Conservation (phyloP, 164 flowering plant species). For the Stephania cephalantha region DNA sequence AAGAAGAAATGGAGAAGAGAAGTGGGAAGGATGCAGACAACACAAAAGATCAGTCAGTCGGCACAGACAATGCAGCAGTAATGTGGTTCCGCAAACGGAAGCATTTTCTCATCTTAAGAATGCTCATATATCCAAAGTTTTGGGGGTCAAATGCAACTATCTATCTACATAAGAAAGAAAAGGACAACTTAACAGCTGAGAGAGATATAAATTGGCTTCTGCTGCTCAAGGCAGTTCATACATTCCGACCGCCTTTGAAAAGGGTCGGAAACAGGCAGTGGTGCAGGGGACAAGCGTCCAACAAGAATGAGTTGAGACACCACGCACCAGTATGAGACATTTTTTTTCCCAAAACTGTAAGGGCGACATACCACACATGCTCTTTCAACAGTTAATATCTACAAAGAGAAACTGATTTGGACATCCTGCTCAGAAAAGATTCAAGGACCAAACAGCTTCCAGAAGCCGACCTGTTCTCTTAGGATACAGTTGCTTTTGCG, state of each 20-base stretch:
- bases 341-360: slow-evolving; percentile 8
- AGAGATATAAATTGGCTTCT: slow-evolving; percentile 16
- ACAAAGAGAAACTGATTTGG: slow-evolving; percentile 22
- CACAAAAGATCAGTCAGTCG: not conserved
- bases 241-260: slow-evolving; percentile 5
- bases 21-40: not conserved
- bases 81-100: not conserved
- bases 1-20: not conserved
- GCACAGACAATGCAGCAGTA: not conserved
- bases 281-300: not conserved
- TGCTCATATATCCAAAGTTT: slow-evolving; percentile 8
- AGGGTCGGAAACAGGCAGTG: not conserved
- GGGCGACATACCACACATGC: slow-evolving; percentile 22
- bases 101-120: not conserved
- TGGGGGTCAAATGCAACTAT: slow-evolving; percentile 6
- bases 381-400: slow-evolving; percentile 33
- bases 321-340: not conserved
- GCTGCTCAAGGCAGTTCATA: slow-evolving; percentile 11
- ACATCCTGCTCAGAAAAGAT: slow-evolving; percentile 20
- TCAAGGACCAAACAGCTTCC: slow-evolving; percentile 22
- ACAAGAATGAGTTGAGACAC: slow-evolving; percentile 11
- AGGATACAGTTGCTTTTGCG: slow-evolving; percentile 22
- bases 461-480: slow-evolving; percentile 20
- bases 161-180: slow-evolving; percentile 8
- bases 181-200: slow-evolving; percentile 13